Base-by-base conservation (phyloP, 352 stramenopile genomes). In the Globisporangium nagaii region DNA sequence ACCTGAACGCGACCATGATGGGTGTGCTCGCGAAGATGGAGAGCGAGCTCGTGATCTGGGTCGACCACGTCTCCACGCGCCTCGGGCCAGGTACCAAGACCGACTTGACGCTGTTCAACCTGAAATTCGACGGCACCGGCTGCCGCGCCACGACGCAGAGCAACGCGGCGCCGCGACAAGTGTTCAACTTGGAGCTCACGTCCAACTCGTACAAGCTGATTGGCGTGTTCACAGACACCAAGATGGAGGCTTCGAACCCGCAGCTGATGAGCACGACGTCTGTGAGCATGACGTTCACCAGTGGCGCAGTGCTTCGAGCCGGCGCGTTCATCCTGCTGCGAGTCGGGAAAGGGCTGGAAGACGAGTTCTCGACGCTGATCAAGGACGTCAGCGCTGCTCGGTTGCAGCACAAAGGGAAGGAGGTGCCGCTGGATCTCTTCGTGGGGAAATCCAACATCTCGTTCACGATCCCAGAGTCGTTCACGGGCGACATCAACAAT, bases 301-400 rank as follows among this genome's bases (percentile, higher is more conserved):
- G 72, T 52, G 82, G 82, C 2, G 79, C 79, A 0, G 65, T 88
- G 35, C 58, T 92, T 2, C 71, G 60, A 47, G 69, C 75, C 10
- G 75, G 75, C 0, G 70, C 63, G 1, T 84, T 89, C 54, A 77
- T 92, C 59, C 57, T 92, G 31, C 59, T 92, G 24, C 79, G 82
- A 32, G 82, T 92, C 1, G 76, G 77, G 7, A 71, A 62, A 19
- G 62, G 70, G n/a, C 44, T 82, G 17, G 82, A 92, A 39, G 49
- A 61, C 17, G 49, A 79, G 11, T 92, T 92, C 57, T 64, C 70
- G 13, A 41, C 66, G 1, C 56, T 90, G 31, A 88, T 92, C 45
- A 37, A n/a, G 22, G 69, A 78, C 34, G 68, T 92, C 0, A 67
- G 54, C 3, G 68, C 68, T 22, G 79, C 79, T 1, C 64, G 45